phyloP scores from a whole-genome alignment of 2,329 filamentous ascomycete species.

The Intubia oerlemansii region DNA sequence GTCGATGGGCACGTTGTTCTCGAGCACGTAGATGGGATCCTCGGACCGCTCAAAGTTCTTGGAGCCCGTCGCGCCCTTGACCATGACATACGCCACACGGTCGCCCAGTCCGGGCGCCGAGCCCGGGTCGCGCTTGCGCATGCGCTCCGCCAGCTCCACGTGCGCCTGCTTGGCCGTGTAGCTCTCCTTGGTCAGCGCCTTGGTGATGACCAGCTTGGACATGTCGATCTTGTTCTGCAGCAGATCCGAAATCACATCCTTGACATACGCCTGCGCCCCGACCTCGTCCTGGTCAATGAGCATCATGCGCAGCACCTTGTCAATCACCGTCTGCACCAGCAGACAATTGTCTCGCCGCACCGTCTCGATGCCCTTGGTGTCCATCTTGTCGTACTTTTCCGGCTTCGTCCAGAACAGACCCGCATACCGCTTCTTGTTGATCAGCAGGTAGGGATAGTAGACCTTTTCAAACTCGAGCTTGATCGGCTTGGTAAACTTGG shows the following conservation, averaged over 20 bases:
- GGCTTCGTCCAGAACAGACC: conserved; percentile 95
- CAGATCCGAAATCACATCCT: conserved; percentile 83
- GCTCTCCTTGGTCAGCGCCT: conserved; percentile 76
- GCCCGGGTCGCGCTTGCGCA: conserved; percentile 91
- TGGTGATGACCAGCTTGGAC: conserved; percentile 98
- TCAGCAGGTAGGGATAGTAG: conserved; percentile 90
- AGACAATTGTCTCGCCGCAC: conserved; percentile 93
- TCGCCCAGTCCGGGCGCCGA: conserved; percentile 86
- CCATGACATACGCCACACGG: conserved; percentile 94
- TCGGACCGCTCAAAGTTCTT: conserved; percentile 97
- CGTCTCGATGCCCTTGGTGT: conserved; percentile 97
- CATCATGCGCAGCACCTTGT: conserved; percentile 89
- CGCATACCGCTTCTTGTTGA: conserved; percentile 99
- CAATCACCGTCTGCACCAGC: conserved; percentile 89
- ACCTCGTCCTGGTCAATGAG: conserved; percentile 80
- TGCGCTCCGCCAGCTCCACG: conserved; percentile 82
- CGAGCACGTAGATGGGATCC: conserved; percentile 89
- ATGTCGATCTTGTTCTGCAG: conserved; percentile 97
- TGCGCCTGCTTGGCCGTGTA: conserved; percentile 91
- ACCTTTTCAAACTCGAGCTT: conserved; percentile 99
- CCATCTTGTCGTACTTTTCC: conserved; percentile 97
- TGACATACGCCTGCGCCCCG: conserved; percentile 93
- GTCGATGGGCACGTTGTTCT: conserved; percentile 95
- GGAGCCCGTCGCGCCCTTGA: conserved; percentile 70
- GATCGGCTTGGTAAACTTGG: conserved; percentile 89